Evolutionary conservation across 176 grass and related monocot species (phyloP).

Genomic region (Avena insularis): DNA sequence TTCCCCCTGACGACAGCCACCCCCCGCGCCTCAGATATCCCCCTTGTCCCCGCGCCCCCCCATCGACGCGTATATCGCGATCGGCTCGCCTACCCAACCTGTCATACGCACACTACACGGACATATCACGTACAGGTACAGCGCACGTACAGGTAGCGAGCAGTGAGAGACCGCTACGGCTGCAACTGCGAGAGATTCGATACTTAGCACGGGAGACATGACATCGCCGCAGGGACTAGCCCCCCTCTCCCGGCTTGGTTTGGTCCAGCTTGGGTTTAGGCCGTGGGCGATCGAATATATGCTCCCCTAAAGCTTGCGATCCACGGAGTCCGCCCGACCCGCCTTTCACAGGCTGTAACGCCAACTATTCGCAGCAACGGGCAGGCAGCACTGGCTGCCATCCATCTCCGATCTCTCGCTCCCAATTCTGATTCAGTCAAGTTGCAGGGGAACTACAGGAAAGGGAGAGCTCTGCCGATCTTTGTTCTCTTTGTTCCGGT

Average conservation of each 20-base stretch:
- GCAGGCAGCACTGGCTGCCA: background rate
- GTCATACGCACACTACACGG: background rate
- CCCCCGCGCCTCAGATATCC: background rate
- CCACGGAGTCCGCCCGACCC: slow-evolving; percentile 48
- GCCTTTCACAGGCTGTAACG: slow-evolving; percentile 46
- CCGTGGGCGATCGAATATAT: slow-evolving; percentile 41
- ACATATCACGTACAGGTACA: background rate
- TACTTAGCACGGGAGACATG: background rate
- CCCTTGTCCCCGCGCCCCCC: background rate
- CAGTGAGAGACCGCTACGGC: background rate
- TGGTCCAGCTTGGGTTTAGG: background rate
- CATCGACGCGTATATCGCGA: background rate
- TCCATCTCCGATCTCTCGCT: background rate
- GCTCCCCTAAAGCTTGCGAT: slow-evolving; percentile 38
- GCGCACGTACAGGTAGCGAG: background rate
- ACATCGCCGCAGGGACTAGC: background rate
- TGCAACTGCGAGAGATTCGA: slow-evolving; percentile 9
- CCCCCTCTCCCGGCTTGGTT: background rate
- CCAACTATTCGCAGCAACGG: slow-evolving; percentile 1
- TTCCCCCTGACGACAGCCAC: slow-evolving; percentile 23
- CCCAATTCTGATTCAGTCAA: slow-evolving; percentile 8
- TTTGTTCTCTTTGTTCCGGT: slow-evolving; percentile 38
- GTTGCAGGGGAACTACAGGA: background rate
- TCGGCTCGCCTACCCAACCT: background rate
- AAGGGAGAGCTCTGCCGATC: background rate